A percentile compares a stretch with the other conserved stretches of the same genome.
These are phyloP conservation scores for Aristolochia fimbriata DNA, from an alignment of 164 flowering plant genomes.

Conservation along the genomic window DNA sequence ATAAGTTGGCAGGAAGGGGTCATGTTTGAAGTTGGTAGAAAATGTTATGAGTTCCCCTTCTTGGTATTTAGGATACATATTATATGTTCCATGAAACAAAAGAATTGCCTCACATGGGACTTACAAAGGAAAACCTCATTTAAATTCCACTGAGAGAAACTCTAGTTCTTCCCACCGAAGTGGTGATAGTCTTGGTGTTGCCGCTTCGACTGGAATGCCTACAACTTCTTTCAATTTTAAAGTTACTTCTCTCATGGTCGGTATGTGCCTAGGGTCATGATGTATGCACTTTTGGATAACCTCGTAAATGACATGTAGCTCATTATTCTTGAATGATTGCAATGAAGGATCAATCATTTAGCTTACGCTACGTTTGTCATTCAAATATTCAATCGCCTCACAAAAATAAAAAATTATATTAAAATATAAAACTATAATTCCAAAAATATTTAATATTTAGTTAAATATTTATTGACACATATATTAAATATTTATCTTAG, in stretches of 20 bases:
- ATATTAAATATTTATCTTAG: too few relatives aligned
- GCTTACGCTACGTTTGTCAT: slow-evolving; percentile 33
- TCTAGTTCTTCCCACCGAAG: slow-evolving; percentile 99
- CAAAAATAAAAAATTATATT: neutral
- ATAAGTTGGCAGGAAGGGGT: too few relatives aligned
- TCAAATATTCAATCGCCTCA: slow-evolving; percentile 59
- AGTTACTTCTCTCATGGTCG: slow-evolving; percentile 54
- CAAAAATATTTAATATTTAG: too few relatives aligned
- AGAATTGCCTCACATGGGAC: slow-evolving; percentile 6
- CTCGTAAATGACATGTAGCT: slow-evolving; percentile 65
- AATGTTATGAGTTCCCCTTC: too few relatives aligned
- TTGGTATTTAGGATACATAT: too few relatives aligned
- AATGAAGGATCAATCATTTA: slow-evolving; percentile 67
- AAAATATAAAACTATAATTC: too few relatives aligned
- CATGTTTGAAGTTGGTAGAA: too few relatives aligned
- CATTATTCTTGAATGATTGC: slow-evolving; percentile 57
- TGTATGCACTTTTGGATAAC: slow-evolving; percentile 60
- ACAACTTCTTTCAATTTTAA: slow-evolving; percentile 49
- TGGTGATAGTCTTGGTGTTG: slow-evolving; percentile 76
- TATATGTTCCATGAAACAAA: too few relatives aligned
- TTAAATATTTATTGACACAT: too few relatives aligned
- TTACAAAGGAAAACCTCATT: slow-evolving; percentile 17
- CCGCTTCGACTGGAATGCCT: slow-evolving; percentile 58
- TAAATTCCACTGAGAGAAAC: slow-evolving; percentile 69
- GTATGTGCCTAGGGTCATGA: slow-evolving; percentile 47